These are phyloP conservation scores for Vitis rotundifolia DNA, from an alignment of 164 flowering plant genomes.

Conservation along the genomic window DNA sequence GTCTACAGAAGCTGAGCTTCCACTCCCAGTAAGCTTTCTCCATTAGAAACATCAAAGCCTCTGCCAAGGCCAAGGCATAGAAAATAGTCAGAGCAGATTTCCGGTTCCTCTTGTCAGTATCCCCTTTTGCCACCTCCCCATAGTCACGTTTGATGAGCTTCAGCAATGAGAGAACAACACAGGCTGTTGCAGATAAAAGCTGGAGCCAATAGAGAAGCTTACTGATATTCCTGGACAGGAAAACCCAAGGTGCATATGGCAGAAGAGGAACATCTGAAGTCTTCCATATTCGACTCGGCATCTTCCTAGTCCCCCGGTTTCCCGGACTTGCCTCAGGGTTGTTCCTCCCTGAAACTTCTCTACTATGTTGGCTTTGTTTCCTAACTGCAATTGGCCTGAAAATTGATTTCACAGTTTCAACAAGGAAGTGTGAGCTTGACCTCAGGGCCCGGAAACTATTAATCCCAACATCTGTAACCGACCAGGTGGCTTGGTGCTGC, in stretches of 20 bases:
- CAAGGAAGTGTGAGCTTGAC: constrained; percentile 42
- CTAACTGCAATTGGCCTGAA: constrained; percentile 20
- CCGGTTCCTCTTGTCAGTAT: constrained; percentile 68
- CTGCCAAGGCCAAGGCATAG: constrained; percentile 81
- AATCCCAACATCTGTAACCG: constrained; percentile 68
- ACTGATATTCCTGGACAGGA: constrained; percentile 69
- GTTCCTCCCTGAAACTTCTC: constrained; percentile 24
- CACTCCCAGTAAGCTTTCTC: constrained; percentile 94
- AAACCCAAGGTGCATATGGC: constrained; percentile 75
- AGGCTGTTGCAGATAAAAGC: constrained; percentile 71
- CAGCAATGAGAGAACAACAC: constrained; percentile 66
- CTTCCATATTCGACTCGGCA: constrained; percentile 60
- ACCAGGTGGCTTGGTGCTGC: constrained; percentile 95
- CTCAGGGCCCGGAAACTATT: constrained; percentile 66
- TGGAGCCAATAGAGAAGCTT: constrained; percentile 89
- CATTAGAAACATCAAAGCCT: constrained; percentile 72
- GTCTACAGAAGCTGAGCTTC: constrained; percentile 50
- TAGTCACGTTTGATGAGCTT: constrained; percentile 67
- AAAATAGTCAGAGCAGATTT: constrained; percentile 74
- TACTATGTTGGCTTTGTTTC: constrained; percentile 21
- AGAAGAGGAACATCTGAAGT: constrained; percentile 84
- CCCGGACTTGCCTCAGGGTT: constrained; percentile 1
- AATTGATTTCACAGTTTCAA: constrained; percentile 24
- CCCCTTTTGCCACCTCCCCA: constrained; percentile 65
- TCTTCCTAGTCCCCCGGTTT: constrained; percentile 15